phyloP scores from a whole-genome alignment of 768 basidiomycete species.

The Kwoniella dejecticola region DNA sequence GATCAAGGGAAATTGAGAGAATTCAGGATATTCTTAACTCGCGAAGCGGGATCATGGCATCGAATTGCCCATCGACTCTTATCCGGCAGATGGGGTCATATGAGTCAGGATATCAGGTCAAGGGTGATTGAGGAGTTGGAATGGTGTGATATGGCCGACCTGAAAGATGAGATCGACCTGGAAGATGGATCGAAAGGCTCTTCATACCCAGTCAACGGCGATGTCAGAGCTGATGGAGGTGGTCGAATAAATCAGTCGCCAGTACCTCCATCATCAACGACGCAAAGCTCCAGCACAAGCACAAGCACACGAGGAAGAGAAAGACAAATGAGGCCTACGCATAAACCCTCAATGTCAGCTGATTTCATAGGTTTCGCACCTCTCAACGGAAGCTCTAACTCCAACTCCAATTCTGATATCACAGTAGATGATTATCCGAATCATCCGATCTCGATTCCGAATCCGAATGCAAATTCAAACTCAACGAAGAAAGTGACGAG shows the following conservation, averaged over 20 bases:
- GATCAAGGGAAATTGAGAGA: slow-evolving; percentile 1
- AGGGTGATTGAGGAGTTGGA: slow-evolving; percentile 31
- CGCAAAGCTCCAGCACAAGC: too few relatives aligned
- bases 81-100: slow-evolving; percentile 2
- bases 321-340: not conserved
- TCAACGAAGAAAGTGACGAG: not conserved
- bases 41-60: slow-evolving; percentile 19
- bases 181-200: not conserved
- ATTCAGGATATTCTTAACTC: slow-evolving; percentile 8
- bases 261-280: not conserved
- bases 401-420: not conserved
- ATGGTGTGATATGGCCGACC: slow-evolving; percentile 35
- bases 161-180: not conserved
- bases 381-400: too few relatives aligned
- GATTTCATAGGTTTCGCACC: slow-evolving; percentile 8
- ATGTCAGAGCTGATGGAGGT: too few relatives aligned
- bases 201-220: too few relatives aligned
- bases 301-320: too few relatives aligned
- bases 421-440: too few relatives aligned
- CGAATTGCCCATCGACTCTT: slow-evolving; percentile 25
- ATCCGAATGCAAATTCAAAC: not conserved
- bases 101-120: not conserved
- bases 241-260: too few relatives aligned
- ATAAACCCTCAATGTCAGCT: not conserved
- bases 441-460: too few relatives aligned